Evolutionary conservation across 805 yeast genomes (phyloP).

Genomic region (Cyberlindnera euphorbiae): DNA sequence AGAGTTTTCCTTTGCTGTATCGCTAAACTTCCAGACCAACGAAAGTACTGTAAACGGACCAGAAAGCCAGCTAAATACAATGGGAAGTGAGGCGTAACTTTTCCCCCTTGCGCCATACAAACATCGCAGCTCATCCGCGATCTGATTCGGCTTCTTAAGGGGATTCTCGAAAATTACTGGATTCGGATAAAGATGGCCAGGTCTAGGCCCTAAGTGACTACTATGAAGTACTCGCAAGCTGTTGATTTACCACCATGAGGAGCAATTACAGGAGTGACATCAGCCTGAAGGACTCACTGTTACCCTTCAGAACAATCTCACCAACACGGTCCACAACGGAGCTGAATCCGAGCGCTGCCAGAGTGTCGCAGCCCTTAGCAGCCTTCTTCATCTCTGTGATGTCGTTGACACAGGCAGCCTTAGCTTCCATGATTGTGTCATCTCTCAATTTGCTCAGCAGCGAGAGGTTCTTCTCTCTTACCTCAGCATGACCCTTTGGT

Average conservation of each 20-base stretch:
- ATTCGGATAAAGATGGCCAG: background rate
- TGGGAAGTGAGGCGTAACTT: no score
- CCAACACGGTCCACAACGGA: constrained; percentile 9
- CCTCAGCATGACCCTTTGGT: constrained; percentile 5
- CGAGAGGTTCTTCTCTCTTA: constrained; percentile 18
- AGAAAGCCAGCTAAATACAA: no score
- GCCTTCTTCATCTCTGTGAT: constrained; percentile 2
- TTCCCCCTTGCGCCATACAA: no score
- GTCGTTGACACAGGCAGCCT: constrained; percentile 1
- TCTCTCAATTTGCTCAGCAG: constrained; percentile 18
- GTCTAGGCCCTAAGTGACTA: no score
- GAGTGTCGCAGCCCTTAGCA: constrained; percentile 2
- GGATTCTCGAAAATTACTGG: background rate
- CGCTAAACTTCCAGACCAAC: no score
- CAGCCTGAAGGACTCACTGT: constrained; percentile 20
- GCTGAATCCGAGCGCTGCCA: constrained; percentile 13
- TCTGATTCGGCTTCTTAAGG: no score
- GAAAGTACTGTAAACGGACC: no score
- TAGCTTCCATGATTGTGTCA: constrained; percentile 11
- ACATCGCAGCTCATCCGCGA: no score
- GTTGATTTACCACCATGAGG: no score
- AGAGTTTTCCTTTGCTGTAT: no score
- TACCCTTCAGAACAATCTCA: constrained; percentile 17
- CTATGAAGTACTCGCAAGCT: no score
- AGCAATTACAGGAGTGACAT: constrained; percentile 18